Base-by-base conservation (phyloP, 2,329 filamentous ascomycete species). In the Penicillium sp. region DNA sequence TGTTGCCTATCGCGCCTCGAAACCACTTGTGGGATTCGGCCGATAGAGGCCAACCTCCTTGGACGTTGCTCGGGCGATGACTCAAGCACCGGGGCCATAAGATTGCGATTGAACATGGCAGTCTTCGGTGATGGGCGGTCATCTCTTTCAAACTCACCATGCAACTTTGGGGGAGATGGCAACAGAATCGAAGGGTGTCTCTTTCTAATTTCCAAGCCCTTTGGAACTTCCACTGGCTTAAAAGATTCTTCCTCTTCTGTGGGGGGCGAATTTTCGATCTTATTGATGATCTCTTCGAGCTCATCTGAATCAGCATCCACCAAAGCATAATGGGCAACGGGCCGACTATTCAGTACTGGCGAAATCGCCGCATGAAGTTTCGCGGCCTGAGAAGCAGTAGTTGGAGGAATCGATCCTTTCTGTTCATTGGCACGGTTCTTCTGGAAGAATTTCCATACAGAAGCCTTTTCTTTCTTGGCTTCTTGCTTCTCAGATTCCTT, bases 1-100 rank as follows among this genome's bases (percentile, higher is more conserved):
- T 88, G 83, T 34, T 85, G 78, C 49, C 86, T 82, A 43, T 81
- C 80, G 44, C 78, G 76, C 47, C 82, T 85, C 42, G 84, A 90
- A 29, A 93, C 79, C 4, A 96, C 90, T 64, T 85, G 86, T 8
- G 92, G 92, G 47, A 96, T 96, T 14, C 92, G 84, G 8, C 91
- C 92, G 43, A 96, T 86, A 62, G 93, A 90, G 27, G 86, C 84
- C 16, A 96, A 77, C 52, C 91, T 82, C 67, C 84, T 89, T 9
- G 83, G 83, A 9, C 75, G 76, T 35, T 73, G 72, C 59, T 69
- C 45, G 19, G 49, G 49, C 43, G 42, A 62, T 6, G 39, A 48
- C 10, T 68, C 58, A 23, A 56, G 51, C 14, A 56, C 60, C 11
- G 52, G 14, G 8, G 46, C 40, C 49, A 55, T 52, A 7, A 61